Percentiles rank a stretch among this genome's conserved stretches.
These are phyloP conservation scores for Calonectria honghensis DNA, from an alignment of 2,329 filamentous ascomycete species.

Conservation along the genomic window DNA sequence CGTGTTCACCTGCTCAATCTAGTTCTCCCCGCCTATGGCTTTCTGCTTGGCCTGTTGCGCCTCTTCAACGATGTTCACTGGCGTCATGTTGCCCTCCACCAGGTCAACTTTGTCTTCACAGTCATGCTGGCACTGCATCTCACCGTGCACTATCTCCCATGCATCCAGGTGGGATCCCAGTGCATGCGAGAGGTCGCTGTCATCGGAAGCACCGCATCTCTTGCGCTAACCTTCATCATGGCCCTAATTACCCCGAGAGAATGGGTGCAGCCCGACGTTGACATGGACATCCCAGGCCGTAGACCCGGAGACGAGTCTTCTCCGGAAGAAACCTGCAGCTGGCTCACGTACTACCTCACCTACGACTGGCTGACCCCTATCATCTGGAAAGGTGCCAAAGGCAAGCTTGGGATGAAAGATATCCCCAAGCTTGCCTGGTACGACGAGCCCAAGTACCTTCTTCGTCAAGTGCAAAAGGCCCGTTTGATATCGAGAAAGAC, in stretches of 20 bases:
- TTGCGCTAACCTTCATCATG: slow-evolving; percentile 62
- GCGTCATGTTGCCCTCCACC: slow-evolving; percentile 68
- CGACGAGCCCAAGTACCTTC: slow-evolving; percentile 70
- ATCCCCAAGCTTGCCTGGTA: slow-evolving; percentile 73
- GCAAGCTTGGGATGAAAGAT: slow-evolving; percentile 67
- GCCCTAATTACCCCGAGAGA: slow-evolving; percentile 69
- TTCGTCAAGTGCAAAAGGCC: slow-evolving; percentile 65
- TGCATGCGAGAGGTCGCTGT: slow-evolving; percentile 58
- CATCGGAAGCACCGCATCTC: slow-evolving; percentile 60
- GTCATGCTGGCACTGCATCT: slow-evolving; percentile 61
- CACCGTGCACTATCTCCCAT: slow-evolving; percentile 65
- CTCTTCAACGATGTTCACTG: slow-evolving; percentile 64
- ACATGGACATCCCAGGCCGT: slow-evolving; percentile 62
- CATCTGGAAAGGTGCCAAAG: slow-evolving; percentile 68
- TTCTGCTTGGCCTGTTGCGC: slow-evolving; percentile 66
- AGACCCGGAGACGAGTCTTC: slow-evolving; percentile 63
- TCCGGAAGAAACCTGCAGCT: slow-evolving; percentile 72
- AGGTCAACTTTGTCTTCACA: slow-evolving; percentile 68
- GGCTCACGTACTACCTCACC: slow-evolving; percentile 70
- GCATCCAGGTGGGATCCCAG: slow-evolving; percentile 61
- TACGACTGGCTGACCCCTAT: slow-evolving; percentile 71
- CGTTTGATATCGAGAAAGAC: slow-evolving; percentile 66
- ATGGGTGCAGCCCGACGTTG: slow-evolving; percentile 68
- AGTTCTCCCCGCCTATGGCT: slow-evolving; percentile 62
- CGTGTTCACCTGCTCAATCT: slow-evolving; percentile 62